Base-by-base conservation (phyloP, 169 alveolate genomes). In the Plasmodium gonderi region DNA sequence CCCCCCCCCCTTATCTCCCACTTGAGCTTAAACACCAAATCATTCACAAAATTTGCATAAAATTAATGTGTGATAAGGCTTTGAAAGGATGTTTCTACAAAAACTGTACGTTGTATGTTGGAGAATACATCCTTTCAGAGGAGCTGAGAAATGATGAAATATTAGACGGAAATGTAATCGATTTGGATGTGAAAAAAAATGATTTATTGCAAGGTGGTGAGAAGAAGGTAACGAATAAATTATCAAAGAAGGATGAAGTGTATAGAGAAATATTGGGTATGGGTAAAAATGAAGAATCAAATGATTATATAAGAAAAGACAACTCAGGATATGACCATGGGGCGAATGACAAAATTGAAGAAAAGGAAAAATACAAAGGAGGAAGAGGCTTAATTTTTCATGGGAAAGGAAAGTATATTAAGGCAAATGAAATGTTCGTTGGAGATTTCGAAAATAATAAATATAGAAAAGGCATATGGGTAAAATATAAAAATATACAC, bases 391-490 rank as follows among this genome's bases (percentile, higher is more conserved):
- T 81, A 29, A 67, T 81, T 67, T 81, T 81, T 17, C 75, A 81
- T 23, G 91, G 91, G 11, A n/a, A 65, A 12, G 91, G 91, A 38
- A 81, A 81, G 54, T 81, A 81, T 31, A 81, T 81, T 20, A 81
- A 74, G 11, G 51, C 72, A 20, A 68, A 81, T 26, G 91, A 81
- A 81, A 44, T 81, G 4, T 81, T 67, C 33, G 80, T 29, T 5
- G 91, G 91, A 4, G 2, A 29, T 23, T 81, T 81, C 47, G 60
- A 44, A 81, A 81, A 81, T 1, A 74, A 74, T 8, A 44, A 65
- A 29, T 81, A 81, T 38, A 81, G 91, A 44, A 81, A 81, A 45
- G 91, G 91, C 36, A 81, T 81, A 81, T 81, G 91, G 91, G 69
- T 81, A 23, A 81, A 45, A 33, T 81, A 81, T 26, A 81, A 68